Evolutionary conservation across 1,139 yeast species (phyloP), one percentile per base, ranked within the genome.

Genomic region (Scheffersomyces lignicola): DNA sequence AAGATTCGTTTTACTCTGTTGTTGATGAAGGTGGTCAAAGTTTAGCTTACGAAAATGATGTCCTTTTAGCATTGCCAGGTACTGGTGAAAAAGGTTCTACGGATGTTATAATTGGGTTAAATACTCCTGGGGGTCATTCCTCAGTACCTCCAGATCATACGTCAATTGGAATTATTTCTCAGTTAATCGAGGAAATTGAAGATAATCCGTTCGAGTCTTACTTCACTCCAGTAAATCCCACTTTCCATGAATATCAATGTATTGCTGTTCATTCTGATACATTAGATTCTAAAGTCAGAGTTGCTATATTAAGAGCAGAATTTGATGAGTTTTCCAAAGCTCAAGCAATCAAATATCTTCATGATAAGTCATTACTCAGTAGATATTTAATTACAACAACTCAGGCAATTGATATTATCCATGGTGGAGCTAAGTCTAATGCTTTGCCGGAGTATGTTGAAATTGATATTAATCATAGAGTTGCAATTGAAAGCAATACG

Each of bases 31-130:
- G 75, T 22, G 66, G 65, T 24, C 44, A 48, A 10, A 56, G 66
- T 2, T 44, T 54, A 25, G 44, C 59, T 3, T 67, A 60, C 9
- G 49, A 62, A 12, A 63, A 65, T 34, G 76, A 73, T 7, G 51
- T 62, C 31, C 61, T 60, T 49, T 58, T 77, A 43, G 83, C 83
- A 3, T 49, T 74, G 25, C 81, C 85, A 1, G 69, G 68, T 6
- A 64, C 72, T 3, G 67, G 69, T 6, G 76, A 69, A 43, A 69
- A 69, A 48, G 76, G 76, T 0, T 52, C 55, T 31, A 36, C 63
- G 14, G 61, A 68, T 41, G 44, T 64, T 1, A 42, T 47, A 15
- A 51, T 69, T 18, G 61, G 56, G 4, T 47, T 69, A 29, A 55
- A 49, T 31, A 62, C 71, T n/a, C 65, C 65, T 7, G 76, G 76